Percentiles rank a stretch among this genome's conserved stretches.
Evolutionary conservation across 2,329 filamentous ascomycete species (phyloP).

Genomic region (Parasarocladium wereldwijsianum): DNA sequence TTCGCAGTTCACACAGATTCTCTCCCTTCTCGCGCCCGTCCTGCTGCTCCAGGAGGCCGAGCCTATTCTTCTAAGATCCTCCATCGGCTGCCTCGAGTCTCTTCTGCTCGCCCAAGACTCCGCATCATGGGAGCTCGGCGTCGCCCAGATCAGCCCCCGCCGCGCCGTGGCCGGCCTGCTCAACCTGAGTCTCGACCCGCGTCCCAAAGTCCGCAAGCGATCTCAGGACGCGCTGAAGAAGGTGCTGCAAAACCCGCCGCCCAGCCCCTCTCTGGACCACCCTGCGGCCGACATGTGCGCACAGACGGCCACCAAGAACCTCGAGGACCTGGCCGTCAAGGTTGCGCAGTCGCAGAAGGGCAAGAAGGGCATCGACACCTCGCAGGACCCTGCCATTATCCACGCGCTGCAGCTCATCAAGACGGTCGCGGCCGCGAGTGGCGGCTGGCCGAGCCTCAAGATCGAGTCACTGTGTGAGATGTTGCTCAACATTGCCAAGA

Average conservation of each 20-base stretch:
- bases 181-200: slow-evolving; percentile 68
- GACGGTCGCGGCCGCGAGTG: slow-evolving; percentile 71
- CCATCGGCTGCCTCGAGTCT: slow-evolving; percentile 88
- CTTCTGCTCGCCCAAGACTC: slow-evolving; percentile 80
- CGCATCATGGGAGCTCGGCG: slow-evolving; percentile 72
- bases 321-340: slow-evolving; percentile 58
- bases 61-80: slow-evolving; percentile 71
- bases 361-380: slow-evolving; percentile 43
- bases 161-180: slow-evolving; percentile 77
- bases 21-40: slow-evolving; percentile 72
- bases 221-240: slow-evolving; percentile 79
- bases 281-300: slow-evolving; percentile 94
- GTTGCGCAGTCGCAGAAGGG: slow-evolving; percentile 46
- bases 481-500: slow-evolving; percentile 74
- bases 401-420: slow-evolving; percentile 88
- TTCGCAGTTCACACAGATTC: slow-evolving; percentile 88
- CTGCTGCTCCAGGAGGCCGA: slow-evolving; percentile 70
- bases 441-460: slow-evolving; percentile 93
- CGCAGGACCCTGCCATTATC: slow-evolving; percentile 71
- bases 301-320: slow-evolving; percentile 69
- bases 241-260: slow-evolving; percentile 72
- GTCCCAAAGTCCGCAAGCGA: slow-evolving; percentile 88
- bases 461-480: slow-evolving; percentile 86
- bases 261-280: slow-evolving; percentile 84
- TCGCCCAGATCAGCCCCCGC: slow-evolving; percentile 71